Evolutionary conservation across 768 basidiomycete species (phyloP).

Genomic region (Tricholoma matsutake): DNA sequence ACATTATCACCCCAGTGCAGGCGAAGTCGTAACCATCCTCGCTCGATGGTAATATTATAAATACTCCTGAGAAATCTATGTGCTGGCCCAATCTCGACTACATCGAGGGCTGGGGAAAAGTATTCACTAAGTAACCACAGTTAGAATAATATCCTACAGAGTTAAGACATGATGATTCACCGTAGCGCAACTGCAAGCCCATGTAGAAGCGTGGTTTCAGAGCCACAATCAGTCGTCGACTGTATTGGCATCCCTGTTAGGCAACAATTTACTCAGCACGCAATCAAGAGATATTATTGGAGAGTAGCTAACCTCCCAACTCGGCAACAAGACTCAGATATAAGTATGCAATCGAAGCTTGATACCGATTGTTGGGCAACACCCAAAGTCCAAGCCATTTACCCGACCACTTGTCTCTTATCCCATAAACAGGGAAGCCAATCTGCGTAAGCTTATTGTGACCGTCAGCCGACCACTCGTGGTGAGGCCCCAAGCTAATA

Average conservation of each 20-base stretch:
- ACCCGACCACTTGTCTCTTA: constrained; percentile 28
- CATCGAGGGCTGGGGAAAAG: background rate
- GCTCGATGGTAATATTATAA: background rate
- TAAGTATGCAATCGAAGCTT: constrained; percentile 23
- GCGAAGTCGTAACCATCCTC: constrained; percentile 17
- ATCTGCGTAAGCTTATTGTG: constrained; percentile 32
- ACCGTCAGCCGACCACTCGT: constrained; percentile 33
- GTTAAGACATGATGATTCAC: too few relatives aligned
- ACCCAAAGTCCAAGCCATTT: too few relatives aligned
- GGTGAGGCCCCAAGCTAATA: constrained; percentile 24
- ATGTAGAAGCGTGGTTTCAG: too few relatives aligned
- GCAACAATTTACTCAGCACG: too few relatives aligned
- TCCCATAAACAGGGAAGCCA: constrained; percentile 30
- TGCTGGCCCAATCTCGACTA: background rate
- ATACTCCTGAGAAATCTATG: background rate
- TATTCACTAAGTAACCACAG: background rate
- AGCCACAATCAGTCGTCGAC: too few relatives aligned
- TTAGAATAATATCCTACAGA: too few relatives aligned
- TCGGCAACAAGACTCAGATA: constrained; percentile 20
- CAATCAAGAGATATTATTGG: too few relatives aligned
- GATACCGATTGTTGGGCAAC: constrained; percentile 28
- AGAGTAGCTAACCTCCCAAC: too few relatives aligned
- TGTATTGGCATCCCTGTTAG: too few relatives aligned
- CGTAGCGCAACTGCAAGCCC: too few relatives aligned
- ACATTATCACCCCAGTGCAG: constrained; percentile 29